Conservation (phyloP, 139 green algal genomes). For the Asterochloris erici region DNA sequence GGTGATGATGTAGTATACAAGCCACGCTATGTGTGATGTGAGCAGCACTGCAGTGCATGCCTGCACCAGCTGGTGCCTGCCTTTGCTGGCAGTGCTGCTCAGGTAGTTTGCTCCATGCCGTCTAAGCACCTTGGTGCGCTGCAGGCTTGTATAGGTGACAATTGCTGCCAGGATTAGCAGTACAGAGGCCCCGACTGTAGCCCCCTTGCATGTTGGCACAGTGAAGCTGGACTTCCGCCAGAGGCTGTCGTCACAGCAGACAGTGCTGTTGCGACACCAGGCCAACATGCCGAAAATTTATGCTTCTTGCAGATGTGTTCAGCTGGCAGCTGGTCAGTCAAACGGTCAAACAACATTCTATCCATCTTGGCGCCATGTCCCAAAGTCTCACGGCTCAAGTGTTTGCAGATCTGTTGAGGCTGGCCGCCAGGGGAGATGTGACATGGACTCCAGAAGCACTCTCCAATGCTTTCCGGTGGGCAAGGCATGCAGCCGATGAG, state of each 20-base stretch:
- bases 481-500: too few species aligned
- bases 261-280: too few species aligned
- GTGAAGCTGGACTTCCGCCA: not conserved
- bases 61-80: not conserved
- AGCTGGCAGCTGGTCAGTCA: too few species aligned
- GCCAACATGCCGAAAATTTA: too few species aligned
- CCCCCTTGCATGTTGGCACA: constrained; percentile 8
- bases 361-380: too few species aligned
- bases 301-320: too few species aligned
- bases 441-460: too few species aligned
- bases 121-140: not conserved
- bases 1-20: not conserved
- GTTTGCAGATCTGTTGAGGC: too few species aligned
- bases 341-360: too few species aligned
- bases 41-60: not conserved
- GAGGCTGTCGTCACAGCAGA: not conserved
- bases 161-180: constrained; percentile 5
- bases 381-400: too few species aligned
- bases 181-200: not conserved
- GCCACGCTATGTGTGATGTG: constrained; percentile 4
- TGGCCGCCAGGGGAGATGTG: too few species aligned
- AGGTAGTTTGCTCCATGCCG: constrained; percentile 5
- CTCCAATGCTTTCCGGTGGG: too few species aligned
- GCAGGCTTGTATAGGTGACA: not conserved
- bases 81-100: not conserved